Evolutionary conservation across 306 rosid species (phyloP).

Genomic region (Alnus glutinosa): DNA sequence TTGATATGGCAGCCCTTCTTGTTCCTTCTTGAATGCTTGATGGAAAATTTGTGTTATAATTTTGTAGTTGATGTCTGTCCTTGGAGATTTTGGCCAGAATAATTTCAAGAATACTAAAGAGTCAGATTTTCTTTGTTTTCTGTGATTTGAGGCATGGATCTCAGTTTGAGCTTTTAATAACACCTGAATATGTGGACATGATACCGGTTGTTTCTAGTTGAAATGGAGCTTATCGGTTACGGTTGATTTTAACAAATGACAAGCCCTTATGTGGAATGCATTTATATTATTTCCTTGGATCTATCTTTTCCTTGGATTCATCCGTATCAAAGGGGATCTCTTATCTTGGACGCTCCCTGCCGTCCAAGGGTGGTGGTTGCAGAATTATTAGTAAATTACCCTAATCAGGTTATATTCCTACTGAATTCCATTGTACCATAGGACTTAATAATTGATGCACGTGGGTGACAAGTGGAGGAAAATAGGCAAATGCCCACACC

Average conservation of each 20-base stretch:
- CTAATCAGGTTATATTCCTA: too few species aligned
- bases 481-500: too few species aligned
- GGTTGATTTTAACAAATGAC: background rate
- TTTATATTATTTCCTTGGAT: background rate
- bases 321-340: too few species aligned
- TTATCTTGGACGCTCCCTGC: too few species aligned
- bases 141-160: background rate
- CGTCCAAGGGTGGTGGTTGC: background rate
- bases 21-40: slow-evolving; percentile 31
- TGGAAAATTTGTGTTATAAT: background rate
- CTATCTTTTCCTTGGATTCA: background rate
- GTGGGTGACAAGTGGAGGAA: too few species aligned
- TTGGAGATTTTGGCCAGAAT: slow-evolving; percentile 18
- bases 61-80: slow-evolving; percentile 1
- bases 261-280: background rate
- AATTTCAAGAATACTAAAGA: slow-evolving; percentile 20
- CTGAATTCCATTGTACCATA: too few species aligned
- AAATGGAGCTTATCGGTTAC: background rate
- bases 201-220: background rate
- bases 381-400: too few species aligned
- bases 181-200: background rate
- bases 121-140: slow-evolving; percentile 12
- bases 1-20: slow-evolving; percentile 12
- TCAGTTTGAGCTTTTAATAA: background rate
- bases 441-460: too few species aligned